Evolutionary conservation across 192 early-diverging fungal genomes (phyloP).

Genomic region (Umbelopsis isabellina): DNA sequence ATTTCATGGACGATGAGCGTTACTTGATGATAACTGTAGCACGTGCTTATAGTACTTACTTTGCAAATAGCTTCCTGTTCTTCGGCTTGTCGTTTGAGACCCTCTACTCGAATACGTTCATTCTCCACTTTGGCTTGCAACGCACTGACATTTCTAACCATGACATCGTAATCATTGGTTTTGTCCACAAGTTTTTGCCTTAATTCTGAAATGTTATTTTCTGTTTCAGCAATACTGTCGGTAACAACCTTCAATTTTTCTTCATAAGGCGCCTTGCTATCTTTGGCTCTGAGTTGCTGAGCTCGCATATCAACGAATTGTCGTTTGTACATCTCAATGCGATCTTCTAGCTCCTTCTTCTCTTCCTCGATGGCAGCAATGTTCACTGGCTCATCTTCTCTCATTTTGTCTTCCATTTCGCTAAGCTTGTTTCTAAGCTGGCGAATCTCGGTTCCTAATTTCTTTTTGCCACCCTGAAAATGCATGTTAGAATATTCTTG

Average conservation of each 20-base stretch:
- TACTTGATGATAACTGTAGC: neutral
- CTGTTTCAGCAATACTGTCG: neutral
- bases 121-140: neutral
- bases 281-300: conserved; percentile 21
- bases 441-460: neutral
- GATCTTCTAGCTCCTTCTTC: conserved; percentile 39
- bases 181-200: conserved; percentile 3
- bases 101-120: conserved; percentile 17
- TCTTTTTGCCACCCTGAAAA: neutral
- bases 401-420: conserved; percentile 35
- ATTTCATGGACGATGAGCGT: neutral
- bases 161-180: conserved; percentile 4
- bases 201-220: neutral
- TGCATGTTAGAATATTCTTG: neutral
- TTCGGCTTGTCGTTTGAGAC: neutral
- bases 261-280: neutral
- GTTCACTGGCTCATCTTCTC: conserved; percentile 67
- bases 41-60: neutral
- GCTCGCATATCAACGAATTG: conserved; percentile 60
- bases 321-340: conserved; percentile 60
- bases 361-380: conserved; percentile 60
- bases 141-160: neutral
- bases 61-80: neutral
- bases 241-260: neutral
- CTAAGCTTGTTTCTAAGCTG: neutral